Base-by-base conservation (phyloP, 495 filamentous ascomycete species). In the Penicillium chermesinum region DNA sequence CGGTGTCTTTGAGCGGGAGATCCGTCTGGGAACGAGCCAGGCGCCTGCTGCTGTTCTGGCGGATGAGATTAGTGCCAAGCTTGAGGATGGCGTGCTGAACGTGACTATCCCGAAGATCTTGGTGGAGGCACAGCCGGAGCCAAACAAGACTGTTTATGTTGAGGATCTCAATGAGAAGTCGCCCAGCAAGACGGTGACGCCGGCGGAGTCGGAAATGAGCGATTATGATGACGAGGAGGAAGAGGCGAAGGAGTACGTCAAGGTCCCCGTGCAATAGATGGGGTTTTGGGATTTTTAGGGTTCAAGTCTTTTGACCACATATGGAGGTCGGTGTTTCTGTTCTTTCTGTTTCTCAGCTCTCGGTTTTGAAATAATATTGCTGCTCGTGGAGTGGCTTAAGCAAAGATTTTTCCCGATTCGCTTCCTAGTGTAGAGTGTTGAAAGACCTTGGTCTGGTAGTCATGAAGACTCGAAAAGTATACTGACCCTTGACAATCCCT, bases 1-100 rank as follows among this genome's bases (percentile, higher is more conserved):
- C 1, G 88, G 88, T 0, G 67, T 84, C 8, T 93, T 93, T 55
- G 82, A 89, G 63, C 72, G 84, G 48, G 83, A 78, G 57, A 65
- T 91, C 17, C 71, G 76, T 36, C 64, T 91, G 33, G 77, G 75
- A 1, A 77, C 68, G 20, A 61, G 65, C 20, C 63, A 66, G 13
- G 75, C 75, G 12, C 80, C 84, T 45, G 84, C 82, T 8, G 68
- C 75, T 54, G 73, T 91, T 2, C 79, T 86, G 57, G 71, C 71
- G 0, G 77, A 85, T 48, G 67, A 57, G 10, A 90, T 91, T 60
- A 77, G 71, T 1, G 88, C 87, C 2, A 89, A 81, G 62, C 63
- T 88, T 63, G 80, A 86, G 54, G 79, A 86, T 64, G 81, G 88
- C 52, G 66, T 89, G 18, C 62, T 89, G 42, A 70, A 67, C 46